Percentiles rank a stretch among this genome's conserved stretches.
Evolutionary conservation across 1,139 yeast genomes (phyloP).

Genomic region (Pichia sp.): DNA sequence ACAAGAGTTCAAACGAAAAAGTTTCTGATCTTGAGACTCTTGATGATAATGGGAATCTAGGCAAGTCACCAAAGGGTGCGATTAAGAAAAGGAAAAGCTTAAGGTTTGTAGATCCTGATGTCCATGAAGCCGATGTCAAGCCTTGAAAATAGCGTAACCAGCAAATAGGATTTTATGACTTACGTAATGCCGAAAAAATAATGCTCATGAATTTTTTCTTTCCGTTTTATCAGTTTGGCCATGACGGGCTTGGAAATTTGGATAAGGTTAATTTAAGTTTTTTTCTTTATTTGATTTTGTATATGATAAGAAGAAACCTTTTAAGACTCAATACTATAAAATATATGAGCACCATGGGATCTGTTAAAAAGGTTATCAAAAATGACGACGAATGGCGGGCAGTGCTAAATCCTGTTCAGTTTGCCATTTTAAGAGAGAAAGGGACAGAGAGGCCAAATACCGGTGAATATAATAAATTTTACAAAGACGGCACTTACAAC

Average conservation of each 20-base stretch:
- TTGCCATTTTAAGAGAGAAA: conserved; percentile 64
- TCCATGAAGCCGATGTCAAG: not conserved
- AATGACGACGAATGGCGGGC: conserved; percentile 74
- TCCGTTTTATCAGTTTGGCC: too few relatives aligned
- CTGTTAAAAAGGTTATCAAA: not conserved
- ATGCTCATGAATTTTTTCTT: too few relatives aligned
- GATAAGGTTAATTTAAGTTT: too few relatives aligned
- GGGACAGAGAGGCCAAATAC: conserved; percentile 82
- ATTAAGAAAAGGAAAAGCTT: conserved; percentile 4
- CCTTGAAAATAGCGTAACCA: not conserved
- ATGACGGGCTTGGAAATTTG: too few relatives aligned
- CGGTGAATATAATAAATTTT: conserved; percentile 57
- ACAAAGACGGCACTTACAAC: conserved; percentile 51
- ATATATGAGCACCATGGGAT: too few relatives aligned
- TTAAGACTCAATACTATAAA: too few relatives aligned
- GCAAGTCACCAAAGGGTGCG: not conserved
- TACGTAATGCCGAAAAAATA: too few relatives aligned
- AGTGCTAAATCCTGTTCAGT: conserved; percentile 65
- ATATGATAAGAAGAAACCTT: too few relatives aligned
- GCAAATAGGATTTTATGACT: not conserved
- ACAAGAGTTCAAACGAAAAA: too few relatives aligned
- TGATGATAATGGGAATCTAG: too few relatives aligned
- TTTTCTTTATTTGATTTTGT: too few relatives aligned
- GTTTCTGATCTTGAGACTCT: too few relatives aligned
- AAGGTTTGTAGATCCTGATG: conserved; percentile 8